phyloP scores from a whole-genome alignment of 148 eudicot species.

The Amaranthus hypochondriacus region DNA sequence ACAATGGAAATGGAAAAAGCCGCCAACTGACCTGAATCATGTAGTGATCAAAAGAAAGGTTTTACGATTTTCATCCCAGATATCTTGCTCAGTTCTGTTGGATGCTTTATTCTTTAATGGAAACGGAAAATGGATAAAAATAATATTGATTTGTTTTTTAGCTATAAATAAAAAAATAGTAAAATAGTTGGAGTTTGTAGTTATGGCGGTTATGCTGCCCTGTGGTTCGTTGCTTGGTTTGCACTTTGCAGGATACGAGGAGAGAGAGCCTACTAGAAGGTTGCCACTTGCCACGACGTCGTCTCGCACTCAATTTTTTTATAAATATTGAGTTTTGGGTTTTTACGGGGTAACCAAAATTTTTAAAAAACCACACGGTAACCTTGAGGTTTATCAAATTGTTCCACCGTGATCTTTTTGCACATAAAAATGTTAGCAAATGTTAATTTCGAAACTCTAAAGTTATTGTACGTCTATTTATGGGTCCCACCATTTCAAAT shows the following conservation, averaged over 20 bases:
- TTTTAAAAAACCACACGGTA: too few relatives aligned
- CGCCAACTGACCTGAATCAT: background rate
- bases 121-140: too few relatives aligned
- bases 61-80: background rate
- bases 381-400: too few relatives aligned
- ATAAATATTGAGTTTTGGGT: too few relatives aligned
- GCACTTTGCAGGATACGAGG: background rate
- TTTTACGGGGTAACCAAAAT: too few relatives aligned
- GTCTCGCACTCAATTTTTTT: background rate
- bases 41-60: background rate
- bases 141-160: too few relatives aligned
- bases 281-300: conserved; percentile 3
- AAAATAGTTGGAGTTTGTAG: background rate
- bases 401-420: too few relatives aligned
- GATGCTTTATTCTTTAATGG: background rate
- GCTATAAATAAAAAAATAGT: too few relatives aligned
- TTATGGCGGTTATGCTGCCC: conserved; percentile 12
- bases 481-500: too few relatives aligned
- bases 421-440: too few relatives aligned
- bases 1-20: background rate
- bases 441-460: too few relatives aligned
- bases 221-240: conserved; percentile 15
- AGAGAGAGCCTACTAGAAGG: background rate
- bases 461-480: too few relatives aligned
- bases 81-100: background rate